Conservation (phyloP, 2,329 filamentous ascomycete genomes). For the Ascochyta lentis region DNA sequence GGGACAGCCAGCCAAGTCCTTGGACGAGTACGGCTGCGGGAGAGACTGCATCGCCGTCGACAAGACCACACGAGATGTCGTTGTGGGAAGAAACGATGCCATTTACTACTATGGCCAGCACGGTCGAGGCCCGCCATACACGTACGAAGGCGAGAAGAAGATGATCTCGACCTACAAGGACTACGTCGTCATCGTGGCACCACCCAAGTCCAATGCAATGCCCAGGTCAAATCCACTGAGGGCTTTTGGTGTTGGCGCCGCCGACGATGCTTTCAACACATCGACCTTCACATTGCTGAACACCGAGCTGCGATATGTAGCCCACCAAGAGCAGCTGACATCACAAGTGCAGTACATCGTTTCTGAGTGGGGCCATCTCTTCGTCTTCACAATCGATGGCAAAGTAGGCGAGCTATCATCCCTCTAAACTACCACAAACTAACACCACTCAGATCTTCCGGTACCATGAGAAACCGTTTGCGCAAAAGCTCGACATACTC, state of each 20-base stretch:
- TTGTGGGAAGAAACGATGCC: slow-evolving; percentile 93
- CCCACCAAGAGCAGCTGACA: slow-evolving; percentile 84
- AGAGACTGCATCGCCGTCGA: slow-evolving; percentile 96
- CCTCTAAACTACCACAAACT: slow-evolving; percentile 5
- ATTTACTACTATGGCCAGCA: slow-evolving; percentile 91
- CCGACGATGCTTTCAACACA: slow-evolving; percentile 82
- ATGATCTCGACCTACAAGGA: slow-evolving; percentile 79
- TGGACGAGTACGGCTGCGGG: slow-evolving; percentile 89
- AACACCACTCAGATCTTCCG: slow-evolving; percentile 69
- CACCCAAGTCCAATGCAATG: slow-evolving; percentile 66
- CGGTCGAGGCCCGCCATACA: slow-evolving; percentile 84
- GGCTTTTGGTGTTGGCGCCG: slow-evolving; percentile 73
- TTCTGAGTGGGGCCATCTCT: slow-evolving; percentile 88
- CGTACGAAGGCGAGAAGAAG: slow-evolving; percentile 90
- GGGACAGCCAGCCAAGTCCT: slow-evolving; percentile 82
- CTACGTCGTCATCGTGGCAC: slow-evolving; percentile 86
- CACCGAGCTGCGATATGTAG: slow-evolving; percentile 86
- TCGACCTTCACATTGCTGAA: slow-evolving; percentile 92
- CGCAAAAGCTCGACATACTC: slow-evolving; percentile 89
- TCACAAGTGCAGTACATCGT: slow-evolving; percentile 82
- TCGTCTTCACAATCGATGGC: slow-evolving; percentile 87
- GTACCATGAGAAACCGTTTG: slow-evolving; percentile 89
- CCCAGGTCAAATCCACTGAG: slow-evolving; percentile 68
- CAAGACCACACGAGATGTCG: slow-evolving; percentile 77
- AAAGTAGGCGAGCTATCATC: slow-evolving; percentile 66